Conservation (phyloP, 2,329 filamentous ascomycete species). For the Plenodomus lindquistii region DNA sequence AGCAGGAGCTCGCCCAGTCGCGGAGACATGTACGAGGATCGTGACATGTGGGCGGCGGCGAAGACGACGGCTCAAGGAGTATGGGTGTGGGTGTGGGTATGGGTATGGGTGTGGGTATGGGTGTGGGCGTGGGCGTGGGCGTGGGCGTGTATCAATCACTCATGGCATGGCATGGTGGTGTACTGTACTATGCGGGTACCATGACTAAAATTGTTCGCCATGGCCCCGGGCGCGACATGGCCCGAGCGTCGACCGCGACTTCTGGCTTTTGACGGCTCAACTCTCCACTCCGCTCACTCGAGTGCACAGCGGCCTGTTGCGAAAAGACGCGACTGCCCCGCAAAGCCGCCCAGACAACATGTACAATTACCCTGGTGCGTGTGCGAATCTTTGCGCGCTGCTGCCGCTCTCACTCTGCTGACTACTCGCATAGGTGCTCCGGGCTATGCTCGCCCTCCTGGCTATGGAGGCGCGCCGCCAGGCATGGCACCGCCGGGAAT, state of each 20-base stretch:
- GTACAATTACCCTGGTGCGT: constrained; percentile 44
- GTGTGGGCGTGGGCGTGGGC: too few species aligned
- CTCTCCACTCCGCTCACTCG: constrained; percentile 15
- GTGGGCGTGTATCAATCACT: too few species aligned
- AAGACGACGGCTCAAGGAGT: neutral
- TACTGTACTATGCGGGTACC: too few species aligned
- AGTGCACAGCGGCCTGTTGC: constrained; percentile 3
- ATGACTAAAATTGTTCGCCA: neutral
- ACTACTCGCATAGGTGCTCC: constrained; percentile 47
- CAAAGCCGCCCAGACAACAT: constrained; percentile 16
- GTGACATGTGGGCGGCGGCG: constrained; percentile 1
- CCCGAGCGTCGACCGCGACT: constrained; percentile 12
- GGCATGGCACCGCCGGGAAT: constrained; percentile 79
- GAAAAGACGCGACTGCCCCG: constrained; percentile 9
- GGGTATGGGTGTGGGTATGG: too few species aligned
- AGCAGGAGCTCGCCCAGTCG: constrained; percentile 39
- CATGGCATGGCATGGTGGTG: too few species aligned
- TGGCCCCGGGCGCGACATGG: constrained; percentile 4
- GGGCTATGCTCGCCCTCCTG: constrained; percentile 74
- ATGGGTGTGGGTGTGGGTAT: neutral
- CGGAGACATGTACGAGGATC: neutral
- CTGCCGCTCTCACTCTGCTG: constrained; percentile 14
- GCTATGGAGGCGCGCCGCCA: constrained; percentile 73
- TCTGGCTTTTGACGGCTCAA: constrained; percentile 9
- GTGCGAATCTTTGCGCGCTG: neutral